phyloP scores from a whole-genome alignment of 805 yeast genomes.

The Candida suzukii region DNA sequence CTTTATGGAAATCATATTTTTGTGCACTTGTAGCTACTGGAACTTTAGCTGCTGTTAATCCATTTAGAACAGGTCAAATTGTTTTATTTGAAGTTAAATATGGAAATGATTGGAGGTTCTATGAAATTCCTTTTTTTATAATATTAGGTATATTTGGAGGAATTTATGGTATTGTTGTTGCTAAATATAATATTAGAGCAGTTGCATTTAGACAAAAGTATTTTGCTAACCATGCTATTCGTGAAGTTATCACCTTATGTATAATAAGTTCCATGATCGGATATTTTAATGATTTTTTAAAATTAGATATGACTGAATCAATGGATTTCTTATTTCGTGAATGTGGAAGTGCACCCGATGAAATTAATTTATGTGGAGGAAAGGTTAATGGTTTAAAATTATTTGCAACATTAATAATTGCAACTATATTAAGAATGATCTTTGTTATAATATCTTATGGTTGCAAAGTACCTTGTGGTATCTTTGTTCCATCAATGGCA shows the following conservation, averaged over 20 bases:
- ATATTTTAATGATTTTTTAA: slow-evolving; percentile 75
- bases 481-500: slow-evolving; percentile 94
- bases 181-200: slow-evolving; percentile 67
- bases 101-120: slow-evolving; percentile 78
- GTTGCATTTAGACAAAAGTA: slow-evolving; percentile 73
- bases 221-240: slow-evolving; percentile 48
- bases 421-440: slow-evolving; percentile 63
- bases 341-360: slow-evolving; percentile 40
- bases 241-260: slow-evolving; percentile 67
- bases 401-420: slow-evolving; percentile 51
- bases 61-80: slow-evolving; percentile 90
- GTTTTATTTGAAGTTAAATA: slow-evolving; percentile 90
- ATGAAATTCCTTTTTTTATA: slow-evolving; percentile 76
- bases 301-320: slow-evolving; percentile 89
- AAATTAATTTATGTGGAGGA: slow-evolving; percentile 31
- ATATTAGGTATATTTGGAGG: slow-evolving; percentile 89
- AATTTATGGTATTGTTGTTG: slow-evolving; percentile 71
- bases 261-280: slow-evolving; percentile 67
- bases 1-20: slow-evolving; percentile 88
- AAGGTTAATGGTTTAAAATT: slow-evolving; percentile 23
- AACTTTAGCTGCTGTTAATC: slow-evolving; percentile 73
- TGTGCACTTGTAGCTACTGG: slow-evolving; percentile 86
- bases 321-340: slow-evolving; percentile 88
- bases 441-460: slow-evolving; percentile 86
- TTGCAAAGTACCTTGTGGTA: slow-evolving; percentile 94